Conservation (phyloP, 2,329 filamentous ascomycete species). For the Fusarium newnesense region DNA sequence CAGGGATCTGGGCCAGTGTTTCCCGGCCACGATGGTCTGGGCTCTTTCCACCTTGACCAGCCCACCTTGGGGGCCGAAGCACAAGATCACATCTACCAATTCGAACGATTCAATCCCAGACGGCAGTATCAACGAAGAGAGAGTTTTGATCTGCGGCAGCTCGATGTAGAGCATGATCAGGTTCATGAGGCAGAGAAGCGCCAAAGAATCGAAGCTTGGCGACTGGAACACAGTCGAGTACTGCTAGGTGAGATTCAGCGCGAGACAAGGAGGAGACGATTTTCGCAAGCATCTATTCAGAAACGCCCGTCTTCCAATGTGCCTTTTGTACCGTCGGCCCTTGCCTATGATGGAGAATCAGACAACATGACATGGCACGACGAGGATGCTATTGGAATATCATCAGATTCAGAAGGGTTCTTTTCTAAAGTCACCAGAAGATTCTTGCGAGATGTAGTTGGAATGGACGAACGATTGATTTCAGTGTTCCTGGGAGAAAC, state of each 20-base stretch:
- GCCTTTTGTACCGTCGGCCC: constrained; percentile 43
- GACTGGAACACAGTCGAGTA: constrained; percentile 87
- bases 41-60: constrained; percentile 78
- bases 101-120: constrained; percentile 84
- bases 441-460: constrained; percentile 89
- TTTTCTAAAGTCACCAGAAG: constrained; percentile 85
- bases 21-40: constrained; percentile 92
- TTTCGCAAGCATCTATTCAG: constrained; percentile 64
- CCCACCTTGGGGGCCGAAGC: constrained; percentile 64
- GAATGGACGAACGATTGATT: constrained; percentile 86
- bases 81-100: constrained; percentile 88
- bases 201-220: constrained; percentile 89
- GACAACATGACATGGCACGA: constrained; percentile 64
- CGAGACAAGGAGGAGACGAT: constrained; percentile 77
- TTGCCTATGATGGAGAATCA: constrained; percentile 46
- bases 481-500: constrained; percentile 88
- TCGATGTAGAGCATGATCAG: constrained; percentile 64
- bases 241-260: constrained; percentile 89
- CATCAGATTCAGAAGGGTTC: constrained; percentile 71
- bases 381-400: constrained; percentile 56
- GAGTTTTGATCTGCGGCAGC: constrained; percentile 61
- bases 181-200: constrained; percentile 78
- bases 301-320: constrained; percentile 43
- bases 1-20: constrained; percentile 74
- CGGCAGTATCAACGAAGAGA: constrained; percentile 67